Evolutionary conservation across 2,329 filamentous ascomycete species (phyloP), one percentile per base, ranked within the genome.

Genomic region (Ploettnerulaceae sp.): DNA sequence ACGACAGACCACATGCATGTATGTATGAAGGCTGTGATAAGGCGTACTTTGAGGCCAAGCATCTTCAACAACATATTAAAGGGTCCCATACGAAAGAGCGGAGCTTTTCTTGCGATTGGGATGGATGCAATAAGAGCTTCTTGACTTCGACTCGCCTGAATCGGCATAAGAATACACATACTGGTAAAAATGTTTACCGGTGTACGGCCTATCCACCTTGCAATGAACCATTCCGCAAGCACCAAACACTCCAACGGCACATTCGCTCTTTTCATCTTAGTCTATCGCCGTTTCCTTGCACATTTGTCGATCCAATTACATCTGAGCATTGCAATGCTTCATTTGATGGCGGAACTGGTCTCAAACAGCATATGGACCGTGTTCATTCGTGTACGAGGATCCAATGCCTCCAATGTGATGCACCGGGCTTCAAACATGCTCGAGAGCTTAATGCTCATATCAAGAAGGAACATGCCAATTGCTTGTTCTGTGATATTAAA

Each of bases 11-110:
- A 0, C 94, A 86, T 65, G 73, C 74, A 29, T 97, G 91, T 61
- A 70, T 74, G 2, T 76, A 84, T 52, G 69, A 74, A 5, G 81
- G 69, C 32, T 97, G 91, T 62, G 78, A 80, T 59, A 96, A 95
- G 70, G 77, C 82, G 32, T 97, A 95, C 64, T 77, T 89, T 11
- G 86, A 93, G 52, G 80, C 88, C 55, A 91, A 91, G 58, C 89
- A 96, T 67, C 73, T 96, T 14, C 82, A 84, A 49, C 84, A 89
- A 55, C 91, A 97, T 64, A 69, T 94, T 61, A 89, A 90, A 63
- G 86, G 85, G 45, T 82, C 84, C 8, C 91, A 96, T 64, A 84
- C 78, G 15, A 72, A 80, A 45, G 76, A 88, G 54, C 76, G 84
- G 48, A 76, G 81, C 36, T 84, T 89, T 64, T 66, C 76, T 20